Conservation (phyloP, 2,329 filamentous ascomycete species). For the Arthrobotrys pseudoclavata region DNA sequence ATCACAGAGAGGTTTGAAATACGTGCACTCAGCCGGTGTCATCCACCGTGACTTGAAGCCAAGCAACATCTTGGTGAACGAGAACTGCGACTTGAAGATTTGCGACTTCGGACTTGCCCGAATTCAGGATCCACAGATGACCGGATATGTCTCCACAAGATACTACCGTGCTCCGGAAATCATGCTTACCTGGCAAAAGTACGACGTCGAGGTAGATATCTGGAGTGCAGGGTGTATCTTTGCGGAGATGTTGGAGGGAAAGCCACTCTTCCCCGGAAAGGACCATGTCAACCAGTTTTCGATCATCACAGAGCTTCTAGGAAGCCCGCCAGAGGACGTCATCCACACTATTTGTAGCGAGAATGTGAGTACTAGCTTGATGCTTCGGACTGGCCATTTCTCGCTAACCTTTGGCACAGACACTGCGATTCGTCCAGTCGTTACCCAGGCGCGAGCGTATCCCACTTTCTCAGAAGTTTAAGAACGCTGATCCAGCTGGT, state of each 20-base stretch:
- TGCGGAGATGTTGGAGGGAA: constrained; percentile 98
- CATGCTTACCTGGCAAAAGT: constrained; percentile 99
- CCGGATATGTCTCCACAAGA: constrained; percentile 96
- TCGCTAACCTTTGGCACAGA: constrained; percentile 41
- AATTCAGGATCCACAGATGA: constrained; percentile 99
- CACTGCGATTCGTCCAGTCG: constrained; percentile 95
- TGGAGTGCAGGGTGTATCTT: constrained; percentile 99
- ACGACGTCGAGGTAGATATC: constrained; percentile 98
- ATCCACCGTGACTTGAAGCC: constrained; percentile 98
- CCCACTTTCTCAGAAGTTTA: constrained; percentile 89
- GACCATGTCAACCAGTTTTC: constrained; percentile 99
- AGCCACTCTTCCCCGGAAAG: constrained; percentile 97
- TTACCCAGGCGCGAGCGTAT: constrained; percentile 94
- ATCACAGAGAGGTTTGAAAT: constrained; percentile 90
- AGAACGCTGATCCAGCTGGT: constrained; percentile 90
- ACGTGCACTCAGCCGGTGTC: constrained; percentile 97
- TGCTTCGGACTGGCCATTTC: not conserved
- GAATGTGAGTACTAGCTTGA: constrained; percentile 75
- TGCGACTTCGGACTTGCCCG: constrained; percentile 98
- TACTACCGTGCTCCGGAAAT: constrained; percentile 99
- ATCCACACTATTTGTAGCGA: constrained; percentile 99
- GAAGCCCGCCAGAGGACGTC: constrained; percentile 96
- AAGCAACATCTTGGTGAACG: constrained; percentile 98
- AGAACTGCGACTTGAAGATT: constrained; percentile 99
- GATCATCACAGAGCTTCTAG: constrained; percentile 97